Percentiles rank a stretch among this genome's conserved stretches.
Evolutionary conservation across 2,329 filamentous ascomycete species (phyloP).

Genomic region (Paecilomyces formosus): DNA sequence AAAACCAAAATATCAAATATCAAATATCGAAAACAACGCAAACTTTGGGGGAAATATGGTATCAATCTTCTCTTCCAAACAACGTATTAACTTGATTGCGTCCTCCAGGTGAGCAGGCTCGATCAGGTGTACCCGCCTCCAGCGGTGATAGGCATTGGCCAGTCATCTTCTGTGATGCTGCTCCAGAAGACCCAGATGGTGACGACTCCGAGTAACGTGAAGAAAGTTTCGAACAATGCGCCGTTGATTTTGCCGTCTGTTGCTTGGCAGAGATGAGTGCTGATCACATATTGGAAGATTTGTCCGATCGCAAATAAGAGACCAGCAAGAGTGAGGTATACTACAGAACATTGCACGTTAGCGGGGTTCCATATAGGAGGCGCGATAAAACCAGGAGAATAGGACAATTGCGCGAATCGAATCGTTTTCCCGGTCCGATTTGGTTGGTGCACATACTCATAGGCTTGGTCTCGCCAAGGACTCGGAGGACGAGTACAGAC

Average conservation of each 20-base stretch:
- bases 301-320: constrained; percentile 86
- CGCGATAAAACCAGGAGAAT: not conserved
- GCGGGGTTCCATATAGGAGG: not conserved
- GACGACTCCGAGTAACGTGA: constrained; percentile 77
- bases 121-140: constrained; percentile 22
- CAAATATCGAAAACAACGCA: not conserved
- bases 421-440: not conserved
- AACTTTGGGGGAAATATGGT: not conserved
- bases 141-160: constrained; percentile 54
- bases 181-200: constrained; percentile 95
- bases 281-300: constrained; percentile 93
- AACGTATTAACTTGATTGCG: not conserved
- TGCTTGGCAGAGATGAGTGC: constrained; percentile 79
- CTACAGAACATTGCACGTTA: constrained; percentile 23
- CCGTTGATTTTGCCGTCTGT: constrained; percentile 84
- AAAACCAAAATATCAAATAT: not conserved
- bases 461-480: constrained; percentile 83
- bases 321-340: constrained; percentile 67
- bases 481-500: constrained; percentile 69
- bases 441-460: constrained; percentile 54
- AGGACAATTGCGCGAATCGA: too few species aligned
- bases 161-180: constrained; percentile 98
- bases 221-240: constrained; percentile 84
- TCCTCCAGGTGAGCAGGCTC: not conserved
- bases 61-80: not conserved